phyloP scores from a whole-genome alignment of 1,139 yeast species.

The Hyphopichia burtonii region DNA sequence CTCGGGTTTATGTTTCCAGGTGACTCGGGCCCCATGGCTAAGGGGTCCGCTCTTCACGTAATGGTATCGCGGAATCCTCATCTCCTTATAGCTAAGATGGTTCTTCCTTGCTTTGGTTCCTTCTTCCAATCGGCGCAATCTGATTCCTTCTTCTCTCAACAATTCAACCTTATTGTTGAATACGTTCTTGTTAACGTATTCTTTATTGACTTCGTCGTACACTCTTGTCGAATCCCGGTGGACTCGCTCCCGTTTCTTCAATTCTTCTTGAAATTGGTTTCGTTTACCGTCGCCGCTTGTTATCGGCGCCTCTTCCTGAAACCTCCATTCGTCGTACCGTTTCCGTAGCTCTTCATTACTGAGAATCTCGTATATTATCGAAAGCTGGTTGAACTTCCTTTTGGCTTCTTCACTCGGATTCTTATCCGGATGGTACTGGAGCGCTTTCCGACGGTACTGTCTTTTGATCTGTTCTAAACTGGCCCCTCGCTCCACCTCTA shows the following conservation, averaged over 20 bases:
- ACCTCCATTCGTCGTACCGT: conserved; percentile 30
- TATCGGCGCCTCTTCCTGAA: too few species aligned
- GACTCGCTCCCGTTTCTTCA: neutral
- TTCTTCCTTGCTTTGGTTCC: neutral
- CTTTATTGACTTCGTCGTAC: conserved; percentile 4
- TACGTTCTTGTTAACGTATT: neutral
- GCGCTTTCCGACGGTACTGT: conserved; percentile 80
- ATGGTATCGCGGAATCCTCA: neutral
- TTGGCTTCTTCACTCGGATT: conserved; percentile 30
- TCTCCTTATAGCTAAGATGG: neutral
- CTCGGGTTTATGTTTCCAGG: conserved; percentile 46
- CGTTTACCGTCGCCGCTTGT: neutral
- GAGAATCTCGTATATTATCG: conserved; percentile 41
- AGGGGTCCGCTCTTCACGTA: too few species aligned
- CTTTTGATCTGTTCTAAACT: conserved; percentile 66
- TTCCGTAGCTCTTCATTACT: conserved; percentile 24
- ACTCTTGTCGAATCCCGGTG: neutral
- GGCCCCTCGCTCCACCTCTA: conserved; percentile 25
- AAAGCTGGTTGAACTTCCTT: conserved; percentile 35
- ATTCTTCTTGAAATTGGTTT: neutral
- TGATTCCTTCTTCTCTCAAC: conserved; percentile 30
- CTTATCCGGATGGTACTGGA: conserved; percentile 69
- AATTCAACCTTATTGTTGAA: conserved; percentile 17
- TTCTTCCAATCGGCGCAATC: conserved; percentile 3
- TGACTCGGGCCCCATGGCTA: conserved; percentile 18